Base-by-base conservation (phyloP, 164 flowering plant species). In the Sextonia rubra region DNA sequence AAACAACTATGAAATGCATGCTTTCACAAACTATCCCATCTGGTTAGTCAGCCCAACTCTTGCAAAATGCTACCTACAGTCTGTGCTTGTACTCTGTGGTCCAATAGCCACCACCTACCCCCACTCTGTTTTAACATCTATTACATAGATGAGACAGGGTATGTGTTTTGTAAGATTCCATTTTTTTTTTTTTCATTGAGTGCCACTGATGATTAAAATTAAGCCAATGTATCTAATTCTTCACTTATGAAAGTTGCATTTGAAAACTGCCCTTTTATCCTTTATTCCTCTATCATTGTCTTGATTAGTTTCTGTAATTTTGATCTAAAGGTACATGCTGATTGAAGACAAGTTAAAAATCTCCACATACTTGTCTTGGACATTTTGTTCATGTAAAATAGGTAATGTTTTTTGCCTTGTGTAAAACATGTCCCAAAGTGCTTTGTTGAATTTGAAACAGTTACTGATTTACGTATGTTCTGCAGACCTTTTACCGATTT, bases 1-100 rank as follows among this genome's bases (percentile, higher is more conserved):
- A 62, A 83, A 82, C 69, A 83, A 87, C 73, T 90, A 87, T 66
- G 93, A 95, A 79, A 89, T 95, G 82, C 99, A 95, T 84, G 92
- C 99, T 76, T 88, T 85, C 74, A 93, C 99, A 72, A 95, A 95
- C 79, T 95, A 95, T 73, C 98, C 99, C 22, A 80, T 77, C 75
- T 95, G 99, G 99, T 95, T 78, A 71, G 78, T 44, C 30, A n/a
- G 20, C n/a, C 44, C n/a, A n/a, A 4, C 44, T 24, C 47, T 18
- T 64, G 25, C 44, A 56, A 73, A 27, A 18, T 1, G 58, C n/a
- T 52, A 18, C 58, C n/a, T 5, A 52, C n/a, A 52, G 12, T 5
- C 17, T 20, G n/a, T 52, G 58, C 58, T 3, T 52, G 20, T 52
- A 52, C 17, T 52, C 12, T 52, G n/a, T 52, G 58, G 58, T 20